These are phyloP conservation scores for Eutrema japonicum DNA, from an alignment of 345 rosid species.

Conservation along the genomic window DNA sequence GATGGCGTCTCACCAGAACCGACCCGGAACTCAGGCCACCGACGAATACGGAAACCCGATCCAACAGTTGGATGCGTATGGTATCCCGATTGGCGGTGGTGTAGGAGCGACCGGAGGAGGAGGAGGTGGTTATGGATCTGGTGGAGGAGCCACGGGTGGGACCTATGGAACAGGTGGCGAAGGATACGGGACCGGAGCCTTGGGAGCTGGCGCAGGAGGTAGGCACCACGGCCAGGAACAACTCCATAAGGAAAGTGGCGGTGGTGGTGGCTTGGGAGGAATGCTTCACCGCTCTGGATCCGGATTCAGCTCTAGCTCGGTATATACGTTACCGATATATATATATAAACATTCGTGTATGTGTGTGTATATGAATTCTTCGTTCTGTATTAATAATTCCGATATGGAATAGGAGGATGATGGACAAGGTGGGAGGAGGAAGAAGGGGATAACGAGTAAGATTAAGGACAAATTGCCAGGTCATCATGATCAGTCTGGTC, in stretches of 20 bases:
- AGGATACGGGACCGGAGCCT: conserved; percentile 40
- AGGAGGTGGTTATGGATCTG: conserved; percentile 18
- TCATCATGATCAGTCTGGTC: conserved; percentile 39
- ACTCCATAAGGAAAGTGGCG: conserved; percentile 34
- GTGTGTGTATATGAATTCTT: neutral
- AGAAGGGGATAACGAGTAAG: conserved; percentile 61
- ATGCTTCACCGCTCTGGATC: conserved; percentile 61
- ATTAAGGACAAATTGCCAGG: conserved; percentile 66
- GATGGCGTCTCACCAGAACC: conserved; percentile 43
- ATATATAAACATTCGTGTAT: neutral
- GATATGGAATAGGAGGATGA: conserved; percentile 60
- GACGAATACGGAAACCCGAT: conserved; percentile 55
- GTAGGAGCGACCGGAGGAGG: conserved; percentile 35
- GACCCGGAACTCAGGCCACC: conserved; percentile 44
- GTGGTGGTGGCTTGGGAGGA: conserved; percentile 41
- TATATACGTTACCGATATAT: conserved; percentile 15
- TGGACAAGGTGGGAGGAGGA: conserved; percentile 71
- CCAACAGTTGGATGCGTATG: conserved; percentile 38
- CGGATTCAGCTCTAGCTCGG: conserved; percentile 62
- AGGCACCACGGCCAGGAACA: conserved; percentile 41
- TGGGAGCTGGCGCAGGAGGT: conserved; percentile 42
- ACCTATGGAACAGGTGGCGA: conserved; percentile 40
- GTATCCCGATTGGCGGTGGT: conserved; percentile 42
- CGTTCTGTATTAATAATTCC: neutral
- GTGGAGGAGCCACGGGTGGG: conserved; percentile 38